Evolutionary conservation across 2,329 filamentous ascomycete species (phyloP).

Genomic region (Penicillium hordei): DNA sequence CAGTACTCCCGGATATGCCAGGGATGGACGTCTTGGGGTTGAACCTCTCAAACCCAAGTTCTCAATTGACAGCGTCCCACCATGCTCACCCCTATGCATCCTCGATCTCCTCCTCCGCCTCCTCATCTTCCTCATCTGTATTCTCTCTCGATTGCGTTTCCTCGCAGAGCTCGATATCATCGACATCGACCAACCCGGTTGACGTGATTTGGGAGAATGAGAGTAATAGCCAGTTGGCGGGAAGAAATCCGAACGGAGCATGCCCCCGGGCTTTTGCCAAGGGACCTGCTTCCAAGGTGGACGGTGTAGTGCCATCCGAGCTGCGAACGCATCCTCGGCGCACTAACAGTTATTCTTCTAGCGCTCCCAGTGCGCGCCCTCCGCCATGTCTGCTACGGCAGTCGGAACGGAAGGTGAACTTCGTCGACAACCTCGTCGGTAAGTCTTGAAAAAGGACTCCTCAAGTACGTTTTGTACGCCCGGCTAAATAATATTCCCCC

Average conservation of each 20-base stretch:
- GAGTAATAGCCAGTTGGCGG: constrained; percentile 24
- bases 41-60: constrained; percentile 40
- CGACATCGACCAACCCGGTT: constrained; percentile 63
- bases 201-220: constrained; percentile 51
- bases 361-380: constrained; percentile 53
- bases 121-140: constrained; percentile 72
- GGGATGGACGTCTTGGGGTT: constrained; percentile 47
- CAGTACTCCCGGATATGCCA: constrained; percentile 41
- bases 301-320: constrained; percentile 41
- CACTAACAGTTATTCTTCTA: constrained; percentile 51
- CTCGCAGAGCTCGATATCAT: constrained; percentile 65
- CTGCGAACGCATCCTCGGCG: constrained; percentile 55
- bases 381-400: constrained; percentile 80
- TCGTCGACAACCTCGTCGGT: constrained; percentile 97
- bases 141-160: constrained; percentile 69
- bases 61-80: constrained; percentile 36
- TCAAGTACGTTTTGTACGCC: constrained; percentile 24
- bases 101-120: constrained; percentile 71
- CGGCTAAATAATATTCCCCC: constrained; percentile 26
- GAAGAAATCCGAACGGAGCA: constrained; percentile 28
- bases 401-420: constrained; percentile 87
- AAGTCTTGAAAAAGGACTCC: constrained; percentile 56
- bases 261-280: constrained; percentile 30
- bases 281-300: constrained; percentile 32
- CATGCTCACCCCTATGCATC: constrained; percentile 62